Evolutionary conservation across 2,329 filamentous ascomycete genomes (phyloP), one percentile per base, ranked within the genome.

Genomic region (Periconia macrospinosa): DNA sequence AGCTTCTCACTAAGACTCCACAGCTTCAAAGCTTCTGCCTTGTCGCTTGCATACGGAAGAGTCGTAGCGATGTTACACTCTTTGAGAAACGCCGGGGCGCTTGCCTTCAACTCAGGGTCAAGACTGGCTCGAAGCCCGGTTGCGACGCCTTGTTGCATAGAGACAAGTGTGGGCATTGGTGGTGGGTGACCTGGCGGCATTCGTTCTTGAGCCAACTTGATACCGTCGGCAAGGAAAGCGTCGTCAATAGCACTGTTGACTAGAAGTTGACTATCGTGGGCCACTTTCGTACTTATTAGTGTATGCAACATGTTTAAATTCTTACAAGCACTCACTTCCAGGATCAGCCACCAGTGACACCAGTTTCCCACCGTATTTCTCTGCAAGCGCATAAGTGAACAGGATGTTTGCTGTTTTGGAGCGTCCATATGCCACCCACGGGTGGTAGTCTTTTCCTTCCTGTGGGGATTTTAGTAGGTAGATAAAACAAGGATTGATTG

Each of bases 341-440:
- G 47, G 47, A 17, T 50, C 40, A 11, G 44, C 13, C 10, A 18
- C 18, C 41, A 41, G 23, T n/a, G 20, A 11, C 18, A 8, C 19
- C 9, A 60, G 3, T 9, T 54, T 54, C n/a, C 17, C 41, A 0
- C 30, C 48, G 10, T 55, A 45, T 40, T 52, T 50, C 47, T 56
- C 45, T 6, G 57, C 49, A 37, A 59, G 47, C 5, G 42, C 27
- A 7, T 30, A 13, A 13, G 57, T 35, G 30, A 54, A 54, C 8
- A 61, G 43, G 2, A 54, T 56, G 30, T 62, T 60, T 3, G 59
- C 57, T 20, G 59, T 58, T 45, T 62, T 62, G n/a, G 55, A 51
- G 40, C 56, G 59, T 5, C 55, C 57, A 40, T 62, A 62, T 5
- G 53, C 58, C 15, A 18, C 17, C 55, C 59, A 61, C 13, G 50